phyloP scores from a whole-genome alignment of 352 stramenopile species.

The Peronosclerospora sorghi region DNA sequence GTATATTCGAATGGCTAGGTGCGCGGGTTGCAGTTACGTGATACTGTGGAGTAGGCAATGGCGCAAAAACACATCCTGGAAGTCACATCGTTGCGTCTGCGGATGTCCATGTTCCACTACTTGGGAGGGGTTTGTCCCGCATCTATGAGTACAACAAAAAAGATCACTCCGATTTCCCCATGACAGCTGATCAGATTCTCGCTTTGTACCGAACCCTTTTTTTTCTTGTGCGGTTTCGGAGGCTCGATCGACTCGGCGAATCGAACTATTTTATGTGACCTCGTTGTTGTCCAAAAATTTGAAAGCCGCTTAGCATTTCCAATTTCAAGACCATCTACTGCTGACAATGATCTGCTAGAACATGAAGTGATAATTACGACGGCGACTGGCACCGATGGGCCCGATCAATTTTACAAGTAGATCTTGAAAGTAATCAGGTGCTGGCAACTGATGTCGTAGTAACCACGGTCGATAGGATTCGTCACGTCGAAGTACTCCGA shows the following conservation, averaged over 20 bases:
- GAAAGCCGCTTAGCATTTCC: conserved; percentile 86
- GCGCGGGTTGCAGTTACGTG: too few relatives aligned
- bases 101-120: conserved; percentile 96
- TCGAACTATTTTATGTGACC: conserved; percentile 87
- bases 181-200: conserved; percentile 93
- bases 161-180: conserved; percentile 95
- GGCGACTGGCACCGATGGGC: conserved; percentile 95
- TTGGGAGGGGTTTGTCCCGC: conserved; percentile 88
- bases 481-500: conserved; percentile 95
- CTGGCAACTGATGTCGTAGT: conserved; percentile 97
- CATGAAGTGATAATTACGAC: conserved; percentile 94
- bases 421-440: conserved; percentile 97
- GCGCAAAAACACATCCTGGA: conserved; percentile 93
- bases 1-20: too few relatives aligned
- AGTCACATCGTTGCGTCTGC: conserved; percentile 85
- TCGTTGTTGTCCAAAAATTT: conserved; percentile 78
- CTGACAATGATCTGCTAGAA: conserved; percentile 87
- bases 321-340: conserved; percentile 29
- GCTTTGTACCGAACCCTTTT: conserved; percentile 96
- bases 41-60: conserved; percentile 91
- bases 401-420: conserved; percentile 92
- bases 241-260: conserved; percentile 92
- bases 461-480: conserved; percentile 98
- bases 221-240: conserved; percentile 97
- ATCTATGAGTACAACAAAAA: conserved; percentile 99